phyloP scores from a whole-genome alignment of 2,329 filamentous ascomycete genomes.

The Aureobasidium sp. region DNA sequence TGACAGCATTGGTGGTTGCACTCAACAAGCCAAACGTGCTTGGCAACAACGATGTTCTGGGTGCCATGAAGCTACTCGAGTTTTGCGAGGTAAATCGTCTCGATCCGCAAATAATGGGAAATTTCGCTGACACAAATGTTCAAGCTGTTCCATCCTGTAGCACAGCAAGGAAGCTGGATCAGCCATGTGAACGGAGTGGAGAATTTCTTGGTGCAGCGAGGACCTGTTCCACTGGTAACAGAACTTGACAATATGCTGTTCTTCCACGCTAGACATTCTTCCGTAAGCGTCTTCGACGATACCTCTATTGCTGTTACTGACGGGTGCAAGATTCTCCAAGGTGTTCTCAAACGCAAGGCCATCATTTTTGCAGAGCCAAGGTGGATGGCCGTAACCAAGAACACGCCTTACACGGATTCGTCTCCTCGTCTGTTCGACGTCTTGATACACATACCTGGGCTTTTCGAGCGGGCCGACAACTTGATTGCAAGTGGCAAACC shows the following conservation, averaged over 20 bases:
- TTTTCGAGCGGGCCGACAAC: slow-evolving; percentile 8
- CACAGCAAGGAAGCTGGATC: slow-evolving; percentile 22
- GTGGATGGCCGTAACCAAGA: slow-evolving; percentile 23
- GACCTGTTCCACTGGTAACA: slow-evolving; percentile 20
- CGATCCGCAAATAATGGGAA: background rate
- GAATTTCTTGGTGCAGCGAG: slow-evolving; percentile 24
- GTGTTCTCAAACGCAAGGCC: slow-evolving; percentile 23
- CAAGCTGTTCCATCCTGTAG: slow-evolving; percentile 25
- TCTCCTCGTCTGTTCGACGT: slow-evolving; percentile 24
- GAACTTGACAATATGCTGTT: slow-evolving; percentile 23
- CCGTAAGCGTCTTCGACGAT: background rate
- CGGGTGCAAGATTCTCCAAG: slow-evolving; percentile 16
- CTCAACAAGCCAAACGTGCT: slow-evolving; percentile 17
- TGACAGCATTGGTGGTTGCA: slow-evolving; percentile 19
- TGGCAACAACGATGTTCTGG: slow-evolving; percentile 24
- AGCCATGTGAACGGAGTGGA: slow-evolving; percentile 23
- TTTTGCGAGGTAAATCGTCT: slow-evolving; percentile 19
- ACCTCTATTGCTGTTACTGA: background rate
- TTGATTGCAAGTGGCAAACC: background rate
- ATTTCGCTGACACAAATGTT: background rate
- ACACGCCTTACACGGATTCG: slow-evolving; percentile 19
- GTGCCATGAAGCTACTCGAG: slow-evolving; percentile 23
- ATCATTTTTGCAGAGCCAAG: slow-evolving; percentile 22
- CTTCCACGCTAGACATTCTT: slow-evolving; percentile 22
- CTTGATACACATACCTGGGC: slow-evolving; percentile 18